Evolutionary conservation across 805 yeast species (phyloP), one percentile per base, ranked within the genome.

Genomic region (Pichia thaimueangensis): DNA sequence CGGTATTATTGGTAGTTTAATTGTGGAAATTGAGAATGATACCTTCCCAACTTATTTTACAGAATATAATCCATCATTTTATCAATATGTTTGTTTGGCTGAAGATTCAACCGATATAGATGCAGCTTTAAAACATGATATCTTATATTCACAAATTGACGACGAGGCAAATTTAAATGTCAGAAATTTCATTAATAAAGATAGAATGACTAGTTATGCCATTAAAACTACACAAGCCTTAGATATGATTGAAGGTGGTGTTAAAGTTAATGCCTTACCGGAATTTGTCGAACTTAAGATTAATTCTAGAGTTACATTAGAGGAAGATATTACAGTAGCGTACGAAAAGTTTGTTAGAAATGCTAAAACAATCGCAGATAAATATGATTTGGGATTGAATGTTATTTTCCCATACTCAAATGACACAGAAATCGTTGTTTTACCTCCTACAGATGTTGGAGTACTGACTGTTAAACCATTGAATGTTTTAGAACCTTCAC

Each of bases 211-310:
- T 15, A 68, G 66, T 42, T 71, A 59, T 45, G 56, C 67, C 7
- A 62, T 73, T 37, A 63, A 64, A 25, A 71, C 77, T 1, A 68
- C 76, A 5, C 76, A 71, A 49, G 76, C 77, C 3, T 59, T 63
- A 16, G 78, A 73, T 52, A 60, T 73, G 5, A 59, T 73, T 30
- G 30, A 48, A 7, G 78, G 78, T 10, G 79, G 78, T 2, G 66
- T 60, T n/a, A 73, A 73, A 51, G 55, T 70, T 2, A 73, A 73
- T 49, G 74, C 76, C 1, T 60, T 73, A 21, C 78, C 79, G 1
- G 77, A 73, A 45, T 63, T 63, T 49, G 77, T 65, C 6, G 60
- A 63, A 6, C 59, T 69, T 5, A 53, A 63, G 19, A 64, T 73
- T 16, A 72, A 73, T 55, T 70, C 70, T 29, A 55, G 79, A 39